Conservation (phyloP, 768 basidiomycete genomes). For the Lactarius sp. region DNA sequence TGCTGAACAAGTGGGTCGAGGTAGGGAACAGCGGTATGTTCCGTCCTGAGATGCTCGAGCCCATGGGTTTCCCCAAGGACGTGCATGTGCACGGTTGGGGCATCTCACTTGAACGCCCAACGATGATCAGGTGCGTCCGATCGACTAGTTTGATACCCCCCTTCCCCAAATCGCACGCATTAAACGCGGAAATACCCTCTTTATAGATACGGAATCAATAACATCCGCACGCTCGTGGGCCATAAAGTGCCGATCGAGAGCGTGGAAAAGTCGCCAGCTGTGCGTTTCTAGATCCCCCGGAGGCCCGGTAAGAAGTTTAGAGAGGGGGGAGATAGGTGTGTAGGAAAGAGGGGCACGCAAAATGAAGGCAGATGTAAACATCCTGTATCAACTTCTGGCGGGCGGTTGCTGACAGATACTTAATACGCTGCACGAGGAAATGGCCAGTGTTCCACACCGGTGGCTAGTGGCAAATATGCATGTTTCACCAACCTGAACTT, state of each 20-base stretch:
- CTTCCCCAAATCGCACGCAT: not conserved
- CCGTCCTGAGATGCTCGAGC: conserved; percentile 98
- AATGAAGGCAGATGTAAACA: not conserved
- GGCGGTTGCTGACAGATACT: no score
- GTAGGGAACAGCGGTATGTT: conserved; percentile 99
- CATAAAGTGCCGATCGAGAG: conserved; percentile 93
- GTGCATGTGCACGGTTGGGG: conserved; percentile 98
- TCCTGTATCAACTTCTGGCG: no score
- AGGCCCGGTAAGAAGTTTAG: no score
- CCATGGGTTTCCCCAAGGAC: conserved; percentile 97
- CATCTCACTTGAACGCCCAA: conserved; percentile 88
- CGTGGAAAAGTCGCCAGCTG: conserved; percentile 85
- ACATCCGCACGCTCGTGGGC: conserved; percentile 93
- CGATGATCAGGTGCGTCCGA: conserved; percentile 86
- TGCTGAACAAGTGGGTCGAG: conserved; percentile 92
- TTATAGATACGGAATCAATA: conserved; percentile 88
- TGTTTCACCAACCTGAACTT: no score
- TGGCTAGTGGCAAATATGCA: no score
- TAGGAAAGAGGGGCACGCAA: not conserved
- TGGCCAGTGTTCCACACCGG: not conserved
- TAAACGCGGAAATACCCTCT: not conserved
- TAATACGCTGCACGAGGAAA: no score
- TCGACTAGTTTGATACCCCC: not conserved
- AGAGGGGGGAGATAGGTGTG: not conserved
- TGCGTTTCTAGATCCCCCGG: conserved; percentile 66